Conservation (phyloP, 495 filamentous ascomycete species). For the Aspergillus panamensis region DNA sequence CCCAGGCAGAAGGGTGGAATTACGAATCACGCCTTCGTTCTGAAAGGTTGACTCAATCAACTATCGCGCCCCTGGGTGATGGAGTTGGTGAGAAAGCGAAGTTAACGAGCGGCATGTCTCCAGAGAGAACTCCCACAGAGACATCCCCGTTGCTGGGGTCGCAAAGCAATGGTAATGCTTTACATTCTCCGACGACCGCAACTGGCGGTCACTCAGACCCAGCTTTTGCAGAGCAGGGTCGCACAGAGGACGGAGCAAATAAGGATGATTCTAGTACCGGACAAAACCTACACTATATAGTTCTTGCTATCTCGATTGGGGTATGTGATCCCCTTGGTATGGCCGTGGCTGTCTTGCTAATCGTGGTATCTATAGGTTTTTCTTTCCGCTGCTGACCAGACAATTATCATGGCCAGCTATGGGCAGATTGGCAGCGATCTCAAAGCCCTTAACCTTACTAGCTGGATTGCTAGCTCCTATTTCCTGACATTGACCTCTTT, state of each 20-base stretch:
- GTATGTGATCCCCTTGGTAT: conserved; percentile 28
- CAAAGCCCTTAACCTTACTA: conserved; percentile 71
- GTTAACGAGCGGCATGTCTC: conserved; percentile 23
- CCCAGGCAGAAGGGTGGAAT: not conserved
- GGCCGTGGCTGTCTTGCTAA: conserved; percentile 1
- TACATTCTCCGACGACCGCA: conserved; percentile 24
- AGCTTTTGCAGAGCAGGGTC: conserved; percentile 13
- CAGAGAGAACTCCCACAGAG: conserved; percentile 32
- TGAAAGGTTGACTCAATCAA: not conserved
- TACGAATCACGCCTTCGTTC: not conserved
- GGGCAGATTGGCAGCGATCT: conserved; percentile 79
- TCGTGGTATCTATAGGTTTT: conserved; percentile 48
- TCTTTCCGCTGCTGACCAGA: conserved; percentile 74
- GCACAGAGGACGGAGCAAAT: conserved; percentile 13
- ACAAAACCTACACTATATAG: conserved; percentile 41
- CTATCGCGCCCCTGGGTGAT: conserved; percentile 2
- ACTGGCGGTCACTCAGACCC: conserved; percentile 21
- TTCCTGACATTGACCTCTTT: conserved; percentile 77
- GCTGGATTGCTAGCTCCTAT: conserved; percentile 78
- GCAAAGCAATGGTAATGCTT: conserved; percentile 25
- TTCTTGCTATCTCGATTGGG: conserved; percentile 52
- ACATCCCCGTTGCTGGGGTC: conserved; percentile 42
- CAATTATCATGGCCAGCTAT: conserved; percentile 75
- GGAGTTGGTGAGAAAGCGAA: conserved; percentile 3
- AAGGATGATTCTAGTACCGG: conserved; percentile 34